Evolutionary conservation across 257 asterid genomes (phyloP).

Genomic region (Gentiana macrophylla): DNA sequence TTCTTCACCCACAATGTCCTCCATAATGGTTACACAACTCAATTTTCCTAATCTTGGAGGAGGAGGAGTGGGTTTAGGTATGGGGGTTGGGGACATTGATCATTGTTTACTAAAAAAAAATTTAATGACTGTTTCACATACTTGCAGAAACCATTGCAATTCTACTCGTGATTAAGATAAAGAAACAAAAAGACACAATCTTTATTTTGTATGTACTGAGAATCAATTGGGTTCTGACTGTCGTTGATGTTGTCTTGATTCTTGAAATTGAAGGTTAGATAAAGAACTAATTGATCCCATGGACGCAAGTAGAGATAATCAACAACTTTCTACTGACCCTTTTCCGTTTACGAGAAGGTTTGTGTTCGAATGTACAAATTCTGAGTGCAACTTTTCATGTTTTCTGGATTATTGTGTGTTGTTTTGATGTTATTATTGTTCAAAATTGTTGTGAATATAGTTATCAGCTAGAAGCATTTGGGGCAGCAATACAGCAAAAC

Average conservation of each 20-base stretch:
- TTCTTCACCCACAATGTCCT: too few species aligned
- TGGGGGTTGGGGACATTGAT: too few species aligned
- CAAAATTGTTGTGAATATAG: conserved; percentile 33
- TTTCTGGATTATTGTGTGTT: background rate
- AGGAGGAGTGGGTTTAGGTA: too few species aligned
- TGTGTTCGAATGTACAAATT: background rate
- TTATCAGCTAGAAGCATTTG: conserved; percentile 79
- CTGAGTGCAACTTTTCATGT: background rate
- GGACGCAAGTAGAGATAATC: conserved; percentile 22
- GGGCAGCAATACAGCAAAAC: conserved; percentile 47
- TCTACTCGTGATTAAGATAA: too few species aligned
- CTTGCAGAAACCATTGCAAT: too few species aligned
- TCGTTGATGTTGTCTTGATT: background rate
- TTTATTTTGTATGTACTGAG: too few species aligned
- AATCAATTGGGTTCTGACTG: background rate
- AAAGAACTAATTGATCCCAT: conserved; percentile 12
- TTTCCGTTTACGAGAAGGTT: conserved; percentile 51
- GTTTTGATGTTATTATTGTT: conserved; percentile 1
- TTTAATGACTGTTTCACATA: too few species aligned
- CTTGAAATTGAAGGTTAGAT: conserved; percentile 12
- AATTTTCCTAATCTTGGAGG: too few species aligned
- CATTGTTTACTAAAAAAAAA: too few species aligned
- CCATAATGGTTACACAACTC: too few species aligned
- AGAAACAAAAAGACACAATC: too few species aligned
- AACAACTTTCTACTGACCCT: conserved; percentile 22